phyloP scores from a whole-genome alignment of 2,329 filamentous ascomycete species.

The Cytospora paraplurivora region DNA sequence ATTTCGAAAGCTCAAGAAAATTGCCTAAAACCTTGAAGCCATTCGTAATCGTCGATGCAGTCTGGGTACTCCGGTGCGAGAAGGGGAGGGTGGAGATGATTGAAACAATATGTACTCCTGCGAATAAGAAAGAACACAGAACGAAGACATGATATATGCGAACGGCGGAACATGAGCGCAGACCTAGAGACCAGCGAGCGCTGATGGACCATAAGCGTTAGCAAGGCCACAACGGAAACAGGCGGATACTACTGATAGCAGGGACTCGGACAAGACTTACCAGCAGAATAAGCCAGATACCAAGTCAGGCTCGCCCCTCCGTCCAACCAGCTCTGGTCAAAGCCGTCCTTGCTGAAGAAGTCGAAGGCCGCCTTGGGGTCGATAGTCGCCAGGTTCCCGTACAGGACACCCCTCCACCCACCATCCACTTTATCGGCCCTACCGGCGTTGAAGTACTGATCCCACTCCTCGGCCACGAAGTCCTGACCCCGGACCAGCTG shows the following conservation, averaged over 20 bases:
- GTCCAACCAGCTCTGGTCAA: constrained; percentile 72
- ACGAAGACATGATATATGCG: not conserved
- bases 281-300: constrained; percentile 80
- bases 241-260: no score
- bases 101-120: no score
- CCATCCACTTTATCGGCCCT: constrained; percentile 66
- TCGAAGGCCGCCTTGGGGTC: constrained; percentile 69
- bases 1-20: no score
- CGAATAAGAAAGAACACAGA: no score
- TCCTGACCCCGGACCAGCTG: constrained; percentile 64
- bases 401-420: constrained; percentile 85
- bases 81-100: no score
- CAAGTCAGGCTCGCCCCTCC: constrained; percentile 82
- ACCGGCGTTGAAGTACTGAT: constrained; percentile 71
- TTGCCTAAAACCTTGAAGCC: no score
- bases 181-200: not conserved
- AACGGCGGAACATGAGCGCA: not conserved
- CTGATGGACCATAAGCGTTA: not conserved
- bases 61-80: no score
- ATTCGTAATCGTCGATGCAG: no score
- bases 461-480: constrained; percentile 85
- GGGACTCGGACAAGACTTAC: constrained; percentile 47
- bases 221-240: not conserved
- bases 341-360: constrained; percentile 71
- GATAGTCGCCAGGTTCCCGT: constrained; percentile 77